Evolutionary conservation across 495 filamentous ascomycete genomes (phyloP).

Genomic region (Filosporella fistucella): DNA sequence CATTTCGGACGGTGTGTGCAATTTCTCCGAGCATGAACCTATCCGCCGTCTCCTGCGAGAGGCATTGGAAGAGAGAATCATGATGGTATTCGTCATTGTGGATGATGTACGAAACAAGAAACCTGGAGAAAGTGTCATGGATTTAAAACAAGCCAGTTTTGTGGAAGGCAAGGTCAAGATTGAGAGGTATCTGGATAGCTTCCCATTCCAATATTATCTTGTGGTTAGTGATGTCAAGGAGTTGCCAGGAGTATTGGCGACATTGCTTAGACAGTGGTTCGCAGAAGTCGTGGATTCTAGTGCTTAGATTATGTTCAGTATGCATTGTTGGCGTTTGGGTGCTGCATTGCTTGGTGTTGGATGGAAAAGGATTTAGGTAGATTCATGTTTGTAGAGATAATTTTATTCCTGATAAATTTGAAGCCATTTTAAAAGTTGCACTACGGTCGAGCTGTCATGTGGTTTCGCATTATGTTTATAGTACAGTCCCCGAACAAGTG

Average conservation of each 20-base stretch:
- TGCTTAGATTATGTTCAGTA: slow-evolving; percentile 10
- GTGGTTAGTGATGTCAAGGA: slow-evolving; percentile 90
- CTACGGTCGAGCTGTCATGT: too few species aligned
- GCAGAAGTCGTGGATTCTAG: slow-evolving; percentile 71
- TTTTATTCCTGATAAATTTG: too few species aligned
- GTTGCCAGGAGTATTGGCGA: slow-evolving; percentile 81
- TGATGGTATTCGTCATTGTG: slow-evolving; percentile 97
- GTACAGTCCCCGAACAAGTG: too few species aligned
- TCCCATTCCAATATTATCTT: slow-evolving; percentile 94
- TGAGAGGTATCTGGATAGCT: slow-evolving; percentile 86
- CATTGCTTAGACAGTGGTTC: slow-evolving; percentile 93
- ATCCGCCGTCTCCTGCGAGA: slow-evolving; percentile 77
- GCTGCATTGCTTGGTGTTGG: too few species aligned
- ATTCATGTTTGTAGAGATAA: too few species aligned
- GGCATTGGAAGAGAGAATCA: slow-evolving; percentile 88
- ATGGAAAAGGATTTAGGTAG: too few species aligned
- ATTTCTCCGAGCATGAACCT: slow-evolving; percentile 68
- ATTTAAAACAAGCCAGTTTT: slow-evolving; percentile 77
- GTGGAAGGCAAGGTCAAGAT: slow-evolving; percentile 63
- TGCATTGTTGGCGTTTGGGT: too few species aligned
- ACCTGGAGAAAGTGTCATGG: slow-evolving; percentile 58
- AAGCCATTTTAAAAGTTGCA: too few species aligned
- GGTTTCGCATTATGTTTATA: too few species aligned
- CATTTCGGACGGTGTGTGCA: slow-evolving; percentile 88
- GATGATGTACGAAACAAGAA: slow-evolving; percentile 59